phyloP scores from a whole-genome alignment of 331 rosid species.

The Rhamnella rubrinervis region DNA sequence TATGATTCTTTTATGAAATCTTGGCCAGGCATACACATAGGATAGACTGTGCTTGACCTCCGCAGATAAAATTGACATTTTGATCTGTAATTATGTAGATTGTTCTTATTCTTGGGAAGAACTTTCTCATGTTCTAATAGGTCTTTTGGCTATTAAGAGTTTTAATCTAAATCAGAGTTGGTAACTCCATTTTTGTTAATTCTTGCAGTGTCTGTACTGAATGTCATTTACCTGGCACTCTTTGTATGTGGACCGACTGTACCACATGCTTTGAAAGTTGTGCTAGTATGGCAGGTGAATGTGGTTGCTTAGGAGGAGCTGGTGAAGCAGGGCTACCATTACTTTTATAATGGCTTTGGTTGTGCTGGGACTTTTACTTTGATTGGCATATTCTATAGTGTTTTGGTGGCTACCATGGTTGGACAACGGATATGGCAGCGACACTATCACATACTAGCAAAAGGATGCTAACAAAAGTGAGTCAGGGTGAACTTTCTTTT shows the following conservation, averaged over 20 bases:
- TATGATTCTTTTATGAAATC: no score
- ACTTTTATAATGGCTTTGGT: slow-evolving; percentile 80
- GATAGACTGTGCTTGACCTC: not conserved
- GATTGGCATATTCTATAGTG: slow-evolving; percentile 96
- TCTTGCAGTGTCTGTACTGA: slow-evolving; percentile 88
- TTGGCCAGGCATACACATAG: no score
- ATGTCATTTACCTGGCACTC: slow-evolving; percentile 98
- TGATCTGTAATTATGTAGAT: not conserved
- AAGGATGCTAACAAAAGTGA: slow-evolving; percentile 96
- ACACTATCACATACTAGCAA: slow-evolving; percentile 97
- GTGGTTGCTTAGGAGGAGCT: slow-evolving; percentile 98
- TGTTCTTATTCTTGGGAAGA: not conserved
- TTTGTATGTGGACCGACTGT: slow-evolving; percentile 99
- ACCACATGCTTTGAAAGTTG: slow-evolving; percentile 98
- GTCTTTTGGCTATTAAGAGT: not conserved
- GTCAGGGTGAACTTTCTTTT: slow-evolving; percentile 22
- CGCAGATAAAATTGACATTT: not conserved
- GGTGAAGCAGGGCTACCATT: slow-evolving; percentile 98
- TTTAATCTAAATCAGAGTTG: not conserved
- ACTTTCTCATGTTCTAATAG: not conserved
- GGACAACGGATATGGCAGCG: slow-evolving; percentile 99
- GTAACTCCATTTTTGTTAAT: slow-evolving; percentile 23
- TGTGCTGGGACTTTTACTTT: slow-evolving; percentile 86
- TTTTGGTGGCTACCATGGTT: slow-evolving; percentile 99
- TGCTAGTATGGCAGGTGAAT: slow-evolving; percentile 92